Evolutionary conservation across 2,329 filamentous ascomycete species (phyloP), one percentile per base, ranked within the genome.

Genomic region (Didymella exigua): DNA sequence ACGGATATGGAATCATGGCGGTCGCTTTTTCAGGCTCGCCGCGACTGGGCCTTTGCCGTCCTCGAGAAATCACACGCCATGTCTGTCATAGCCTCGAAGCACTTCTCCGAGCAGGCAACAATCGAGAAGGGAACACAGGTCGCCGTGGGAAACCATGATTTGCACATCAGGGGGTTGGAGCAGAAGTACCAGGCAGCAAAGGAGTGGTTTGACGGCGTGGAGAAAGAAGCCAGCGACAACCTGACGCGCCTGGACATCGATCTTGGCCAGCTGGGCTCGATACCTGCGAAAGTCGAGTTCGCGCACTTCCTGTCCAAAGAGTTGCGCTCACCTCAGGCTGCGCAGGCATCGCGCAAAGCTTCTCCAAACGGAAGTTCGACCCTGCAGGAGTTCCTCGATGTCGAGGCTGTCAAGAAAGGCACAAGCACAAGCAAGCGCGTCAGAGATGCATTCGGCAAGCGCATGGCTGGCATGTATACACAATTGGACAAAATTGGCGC

Each of bases 1-100:
- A 90, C 89, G 57, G 88, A 92, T 59, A 81, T 97, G 50, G 82
- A 88, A 67, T 88, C 92, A 84, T 99, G 95, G 93, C 90, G 91
- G 72, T 85, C 87, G 38, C 81, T 98, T 19, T 97, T 95, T 79
- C 89, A 88, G 73, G 84, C 87, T 54, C 87, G 95, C 55, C 86
- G 88, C 66, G 82, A 84, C 63, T 99, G 95, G 95, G 89, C 92
- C 0, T 77, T 87, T 48, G 81, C 81, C 33, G 77, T 96, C 29
- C 82, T 89, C 6, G 85, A 88, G 23, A 86, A 88, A 62, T 93
- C 90, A 65, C 81, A 81, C 44, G 78, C 79, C 44, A 88, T 91
- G 78, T 85, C 87, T 46, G 78, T 80, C 47, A 77, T 82, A 58
- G 82, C 86, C 18, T 81, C 85, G 66, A 82, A 87, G 51, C 84